A percentile compares a stretch with the other conserved stretches of the same genome.
Conservation (phyloP, 2,329 filamentous ascomycete species). For the Nigrograna mackinnonii region DNA sequence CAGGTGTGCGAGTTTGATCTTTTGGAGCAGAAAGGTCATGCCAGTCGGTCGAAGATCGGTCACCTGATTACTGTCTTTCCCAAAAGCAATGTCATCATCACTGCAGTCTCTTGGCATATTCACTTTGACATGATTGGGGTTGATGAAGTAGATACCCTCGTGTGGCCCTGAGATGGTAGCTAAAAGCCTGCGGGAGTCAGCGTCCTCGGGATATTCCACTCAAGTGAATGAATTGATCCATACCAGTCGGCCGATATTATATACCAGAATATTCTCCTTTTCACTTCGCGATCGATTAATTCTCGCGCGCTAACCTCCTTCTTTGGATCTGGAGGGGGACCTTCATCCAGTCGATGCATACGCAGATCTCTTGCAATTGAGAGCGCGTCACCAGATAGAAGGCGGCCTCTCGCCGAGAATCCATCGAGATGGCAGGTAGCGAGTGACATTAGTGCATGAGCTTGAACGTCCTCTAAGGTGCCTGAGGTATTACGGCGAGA, state of each 20-base stretch:
- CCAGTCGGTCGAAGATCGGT: constrained; percentile 28
- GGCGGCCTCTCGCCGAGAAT: constrained; percentile 4
- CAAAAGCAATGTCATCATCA: constrained; percentile 32
- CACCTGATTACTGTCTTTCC: constrained; percentile 7
- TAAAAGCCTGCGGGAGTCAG: constrained; percentile 4
- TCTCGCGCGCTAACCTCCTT: not conserved
- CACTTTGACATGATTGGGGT: constrained; percentile 41
- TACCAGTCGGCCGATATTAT: constrained; percentile 19
- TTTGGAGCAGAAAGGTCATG: constrained; percentile 41
- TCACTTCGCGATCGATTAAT: constrained; percentile 32
- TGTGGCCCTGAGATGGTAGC: constrained; percentile 14
- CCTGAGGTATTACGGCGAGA: constrained; percentile 4
- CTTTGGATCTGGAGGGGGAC: not conserved
- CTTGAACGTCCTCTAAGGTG: constrained; percentile 9
- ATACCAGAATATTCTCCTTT: constrained; percentile 45
- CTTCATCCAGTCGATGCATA: constrained; percentile 6
- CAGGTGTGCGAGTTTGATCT: constrained; percentile 27
- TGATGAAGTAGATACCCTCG: constrained; percentile 40
- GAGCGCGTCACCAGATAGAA: constrained; percentile 3
- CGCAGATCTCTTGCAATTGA: constrained; percentile 6
- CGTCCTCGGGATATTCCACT: not conserved
- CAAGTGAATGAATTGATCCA: not conserved
- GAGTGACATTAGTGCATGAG: constrained; percentile 5
- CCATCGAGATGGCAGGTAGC: constrained; percentile 6
- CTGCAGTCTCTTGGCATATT: constrained; percentile 38